phyloP scores from a whole-genome alignment of 169 alveolate genomes.

The Cyclospora cayetanensis region DNA sequence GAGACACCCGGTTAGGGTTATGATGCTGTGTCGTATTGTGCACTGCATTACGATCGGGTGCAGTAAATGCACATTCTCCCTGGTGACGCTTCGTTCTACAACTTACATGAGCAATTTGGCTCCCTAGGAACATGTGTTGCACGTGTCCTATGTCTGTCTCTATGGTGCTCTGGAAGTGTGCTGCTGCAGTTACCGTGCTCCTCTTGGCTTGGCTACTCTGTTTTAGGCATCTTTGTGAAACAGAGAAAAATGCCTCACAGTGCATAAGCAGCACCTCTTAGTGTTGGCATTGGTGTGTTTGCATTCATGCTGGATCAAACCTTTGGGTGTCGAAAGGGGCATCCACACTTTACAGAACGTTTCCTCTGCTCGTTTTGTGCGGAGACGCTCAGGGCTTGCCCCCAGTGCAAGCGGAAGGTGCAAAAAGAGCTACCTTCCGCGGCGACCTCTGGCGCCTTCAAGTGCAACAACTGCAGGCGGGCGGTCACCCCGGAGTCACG shows the following conservation, averaged over 20 bases:
- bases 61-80: not conserved
- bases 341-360: too few species aligned
- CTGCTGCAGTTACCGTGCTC: too few species aligned
- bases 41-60: not conserved
- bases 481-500: not conserved
- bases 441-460: not conserved
- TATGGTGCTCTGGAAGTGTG: not conserved
- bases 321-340: too few species aligned
- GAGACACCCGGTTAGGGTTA: not conserved
- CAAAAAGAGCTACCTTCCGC: not conserved
- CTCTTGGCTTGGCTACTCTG: not conserved
- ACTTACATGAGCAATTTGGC: not conserved
- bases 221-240: too few species aligned
- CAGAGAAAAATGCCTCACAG: too few species aligned
- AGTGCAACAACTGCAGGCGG: not conserved
- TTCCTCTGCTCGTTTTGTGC: too few species aligned
- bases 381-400: conserved; percentile 36
- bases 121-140: not conserved
- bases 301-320: too few species aligned
- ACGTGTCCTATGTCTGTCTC: not conserved
- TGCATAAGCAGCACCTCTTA: too few species aligned
- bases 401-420: conserved; percentile 15
- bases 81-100: not conserved
- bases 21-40: not conserved
- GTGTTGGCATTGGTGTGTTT: too few species aligned